Base-by-base conservation (phyloP, 495 filamentous ascomycete species). In the Viridothelium virens region DNA sequence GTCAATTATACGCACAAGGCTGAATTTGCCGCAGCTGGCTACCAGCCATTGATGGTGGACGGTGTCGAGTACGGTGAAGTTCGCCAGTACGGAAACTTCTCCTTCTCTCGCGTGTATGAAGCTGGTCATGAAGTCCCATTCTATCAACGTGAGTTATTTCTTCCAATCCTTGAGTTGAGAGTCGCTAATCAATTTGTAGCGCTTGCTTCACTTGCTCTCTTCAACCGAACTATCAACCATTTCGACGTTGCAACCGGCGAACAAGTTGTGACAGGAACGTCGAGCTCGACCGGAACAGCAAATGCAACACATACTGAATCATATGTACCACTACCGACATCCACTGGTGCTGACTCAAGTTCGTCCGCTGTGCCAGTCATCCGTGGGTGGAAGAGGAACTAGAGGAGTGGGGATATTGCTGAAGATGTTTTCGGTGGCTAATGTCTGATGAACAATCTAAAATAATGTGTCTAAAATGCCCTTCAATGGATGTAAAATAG, bases 291-390 rank as follows among this genome's bases (percentile, higher is more conserved):
- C 47, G 85, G 85, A 1, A 73, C 74, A 4, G 75, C 78, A 0
- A 79, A 75, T 59, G 79, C 83, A 6, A 87, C 84, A 38, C 84
- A 86, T 73, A 85, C 84, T 0, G 77, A 85, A 69, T 75, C 78
- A 5, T 86, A 77, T 68, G 82, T 83, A 50, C 72, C 81, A 7
- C 68, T 84, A 68, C 76, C 81, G 11, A 41, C 46, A n/a, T 50
- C 64, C 3, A 44, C 64, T 25, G 50, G 31, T 2, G 25, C 25
- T 25, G 36, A 44, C n/a, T 47, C 63, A 10, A 53, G 41, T 16
- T n/a, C 61, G 7, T 59, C 53, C 7, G 53, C 25, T 3, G 5
- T 7, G 53, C 53, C 53, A 3, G 1, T 7, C 31, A 18, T 59
- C 18, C 53, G 53, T 0, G 11, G 7, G 31, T 59, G 53, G 53